Evolutionary conservation across 805 yeast genomes (phyloP).

Genomic region (Saturnispora sekii): DNA sequence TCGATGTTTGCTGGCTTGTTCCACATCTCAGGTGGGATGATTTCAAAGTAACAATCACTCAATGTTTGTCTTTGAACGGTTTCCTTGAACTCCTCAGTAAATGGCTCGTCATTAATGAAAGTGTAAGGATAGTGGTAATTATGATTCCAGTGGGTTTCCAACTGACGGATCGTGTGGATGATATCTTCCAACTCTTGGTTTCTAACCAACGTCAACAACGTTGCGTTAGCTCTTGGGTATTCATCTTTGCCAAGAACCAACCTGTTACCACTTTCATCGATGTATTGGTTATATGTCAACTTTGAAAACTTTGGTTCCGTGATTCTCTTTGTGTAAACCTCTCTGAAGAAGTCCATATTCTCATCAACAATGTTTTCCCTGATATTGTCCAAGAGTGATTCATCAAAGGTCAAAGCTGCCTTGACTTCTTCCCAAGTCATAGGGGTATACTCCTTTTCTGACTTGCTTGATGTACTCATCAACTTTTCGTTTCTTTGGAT

Average conservation of each 20-base stretch:
- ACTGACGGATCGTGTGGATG: constrained; percentile 44
- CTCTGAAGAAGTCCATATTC: constrained; percentile 27
- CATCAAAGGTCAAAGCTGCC: constrained; percentile 20
- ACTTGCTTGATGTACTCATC: constrained; percentile 17
- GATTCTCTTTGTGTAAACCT: constrained; percentile 26
- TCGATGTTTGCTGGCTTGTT: constrained; percentile 38
- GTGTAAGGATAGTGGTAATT: constrained; percentile 88
- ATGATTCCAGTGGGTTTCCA: constrained; percentile 65
- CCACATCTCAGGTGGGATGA: constrained; percentile 44
- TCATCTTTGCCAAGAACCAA: constrained; percentile 23
- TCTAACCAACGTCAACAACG: constrained; percentile 66
- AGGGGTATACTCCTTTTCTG: constrained; percentile 16
- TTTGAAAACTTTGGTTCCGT: constrained; percentile 27
- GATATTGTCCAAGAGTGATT: constrained; percentile 15
- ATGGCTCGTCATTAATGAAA: constrained; percentile 76
- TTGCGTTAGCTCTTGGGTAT: constrained; percentile 53
- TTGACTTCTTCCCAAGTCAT: constrained; percentile 21
- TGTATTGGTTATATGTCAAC: constrained; percentile 24
- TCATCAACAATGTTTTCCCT: constrained; percentile 24
- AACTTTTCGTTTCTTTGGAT: constrained; percentile 22
- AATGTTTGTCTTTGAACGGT: constrained; percentile 38
- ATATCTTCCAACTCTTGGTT: constrained; percentile 53
- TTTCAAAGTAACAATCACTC: constrained; percentile 40
- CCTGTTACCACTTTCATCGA: constrained; percentile 21
- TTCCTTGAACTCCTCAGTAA: constrained; percentile 63